Conservation (phyloP, 768 basidiomycete genomes). For the Suillus sp. region DNA sequence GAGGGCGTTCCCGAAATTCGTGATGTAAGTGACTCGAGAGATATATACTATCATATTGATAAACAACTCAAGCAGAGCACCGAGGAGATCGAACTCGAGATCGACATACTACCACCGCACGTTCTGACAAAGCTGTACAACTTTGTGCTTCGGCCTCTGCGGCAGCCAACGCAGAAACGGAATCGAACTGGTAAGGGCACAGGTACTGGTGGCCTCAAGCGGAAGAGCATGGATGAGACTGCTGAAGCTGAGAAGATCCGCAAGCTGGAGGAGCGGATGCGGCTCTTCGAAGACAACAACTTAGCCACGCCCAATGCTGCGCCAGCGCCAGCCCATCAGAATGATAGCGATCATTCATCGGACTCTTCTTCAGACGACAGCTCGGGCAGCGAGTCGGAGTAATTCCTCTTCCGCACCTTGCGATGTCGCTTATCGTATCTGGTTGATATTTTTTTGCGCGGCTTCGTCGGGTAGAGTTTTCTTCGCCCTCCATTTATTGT, state of each 20-base stretch:
- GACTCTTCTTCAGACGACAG: conserved; percentile 82
- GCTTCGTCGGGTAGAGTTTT: conserved; percentile 21
- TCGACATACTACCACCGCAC: conserved; percentile 82
- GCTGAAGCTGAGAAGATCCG: conserved; percentile 95
- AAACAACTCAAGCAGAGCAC: conserved; percentile 63
- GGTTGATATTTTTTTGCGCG: conserved; percentile 15
- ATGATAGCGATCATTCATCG: conserved; percentile 72
- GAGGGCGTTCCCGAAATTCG: conserved; percentile 92
- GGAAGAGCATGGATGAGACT: conserved; percentile 97
- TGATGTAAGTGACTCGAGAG: conserved; percentile 62
- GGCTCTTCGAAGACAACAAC: conserved; percentile 65
- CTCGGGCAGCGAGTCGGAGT: conserved; percentile 85
- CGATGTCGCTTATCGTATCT: conserved; percentile 13
- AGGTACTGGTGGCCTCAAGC: conserved; percentile 86
- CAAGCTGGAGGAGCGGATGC: conserved; percentile 84
- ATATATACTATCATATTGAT: conserved; percentile 19
- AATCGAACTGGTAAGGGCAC: conserved; percentile 74
- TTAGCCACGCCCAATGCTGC: conserved; percentile 29
- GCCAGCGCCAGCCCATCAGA: conserved; percentile 32
- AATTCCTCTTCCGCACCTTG: conserved; percentile 28
- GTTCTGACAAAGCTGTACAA: conserved; percentile 95
- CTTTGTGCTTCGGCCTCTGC: conserved; percentile 83
- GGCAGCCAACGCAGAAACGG: conserved; percentile 66
- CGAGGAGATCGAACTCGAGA: conserved; percentile 98
- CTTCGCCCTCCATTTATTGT: conserved; percentile 27